phyloP scores from a whole-genome alignment of 495 filamentous ascomycete species.

The Xylaria acuta region DNA sequence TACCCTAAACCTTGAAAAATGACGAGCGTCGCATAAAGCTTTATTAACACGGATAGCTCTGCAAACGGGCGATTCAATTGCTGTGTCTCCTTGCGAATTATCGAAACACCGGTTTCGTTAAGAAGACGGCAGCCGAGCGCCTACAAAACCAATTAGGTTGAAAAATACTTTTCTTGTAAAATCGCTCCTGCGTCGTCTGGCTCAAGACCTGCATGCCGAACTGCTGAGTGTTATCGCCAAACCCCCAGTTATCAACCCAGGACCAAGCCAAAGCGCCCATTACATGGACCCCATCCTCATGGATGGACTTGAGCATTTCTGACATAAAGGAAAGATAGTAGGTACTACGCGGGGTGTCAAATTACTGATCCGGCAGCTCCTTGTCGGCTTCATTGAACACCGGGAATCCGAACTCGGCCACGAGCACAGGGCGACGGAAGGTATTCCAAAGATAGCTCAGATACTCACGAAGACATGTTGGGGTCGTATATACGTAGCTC shows the following conservation, averaged over 20 bases:
- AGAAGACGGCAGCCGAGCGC: not conserved
- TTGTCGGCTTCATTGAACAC: slow-evolving; percentile 44
- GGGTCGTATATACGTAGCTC: slow-evolving; percentile 45
- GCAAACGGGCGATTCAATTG: not conserved
- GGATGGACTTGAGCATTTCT: slow-evolving; percentile 51
- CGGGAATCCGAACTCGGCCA: slow-evolving; percentile 28
- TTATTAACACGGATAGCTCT: no score
- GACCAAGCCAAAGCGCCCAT: slow-evolving; percentile 58
- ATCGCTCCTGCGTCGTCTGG: slow-evolving; percentile 47
- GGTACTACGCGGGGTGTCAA: slow-evolving; percentile 37
- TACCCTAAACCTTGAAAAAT: not conserved
- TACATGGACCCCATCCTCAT: slow-evolving; percentile 54
- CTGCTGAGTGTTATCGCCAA: slow-evolving; percentile 42
- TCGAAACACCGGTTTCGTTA: slow-evolving; percentile 28
- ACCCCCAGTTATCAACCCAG: slow-evolving; percentile 56
- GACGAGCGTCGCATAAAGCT: not conserved
- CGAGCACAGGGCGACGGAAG: slow-evolving; percentile 45
- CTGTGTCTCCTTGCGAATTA: not conserved
- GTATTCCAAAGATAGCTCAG: slow-evolving; percentile 54
- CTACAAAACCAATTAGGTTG: slow-evolving; percentile 53
- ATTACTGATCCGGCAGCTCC: slow-evolving; percentile 53
- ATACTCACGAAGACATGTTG: slow-evolving; percentile 44
- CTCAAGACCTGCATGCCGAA: slow-evolving; percentile 55
- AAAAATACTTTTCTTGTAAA: slow-evolving; percentile 57
- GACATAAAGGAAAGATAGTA: slow-evolving; percentile 44